These are phyloP conservation scores for Gilbertella persicaria DNA, from an alignment of 371 early-diverging fungal species.

Conservation along the genomic window DNA sequence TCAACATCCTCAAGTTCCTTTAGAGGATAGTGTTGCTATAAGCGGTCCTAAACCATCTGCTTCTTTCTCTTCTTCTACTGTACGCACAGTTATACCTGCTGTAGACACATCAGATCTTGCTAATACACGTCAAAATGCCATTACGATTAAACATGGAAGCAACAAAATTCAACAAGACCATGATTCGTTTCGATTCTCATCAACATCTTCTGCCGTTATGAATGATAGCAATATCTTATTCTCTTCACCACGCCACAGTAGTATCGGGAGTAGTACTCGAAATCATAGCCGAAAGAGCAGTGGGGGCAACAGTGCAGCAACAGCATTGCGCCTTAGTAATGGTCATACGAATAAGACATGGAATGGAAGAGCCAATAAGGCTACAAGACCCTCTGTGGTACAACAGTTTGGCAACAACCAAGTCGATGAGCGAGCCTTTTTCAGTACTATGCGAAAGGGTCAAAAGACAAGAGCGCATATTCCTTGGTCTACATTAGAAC, in stretches of 20 bases:
- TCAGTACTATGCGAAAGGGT: conserved; percentile 27
- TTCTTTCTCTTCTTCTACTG: conserved; percentile 30
- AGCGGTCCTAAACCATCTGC: conserved; percentile 25
- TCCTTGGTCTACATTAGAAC: conserved; percentile 20
- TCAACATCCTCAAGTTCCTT: too few relatives aligned
- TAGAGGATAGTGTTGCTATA: conserved; percentile 1
- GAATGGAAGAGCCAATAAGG: conserved; percentile 14
- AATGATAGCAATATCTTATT: not conserved
- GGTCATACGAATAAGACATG: conserved; percentile 17
- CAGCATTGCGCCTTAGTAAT: conserved; percentile 16
- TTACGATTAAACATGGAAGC: conserved; percentile 9
- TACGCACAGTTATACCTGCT: conserved; percentile 19
- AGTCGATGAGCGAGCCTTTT: conserved; percentile 8
- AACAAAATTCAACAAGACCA: conserved; percentile 6
- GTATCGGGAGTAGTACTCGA: conserved; percentile 6
- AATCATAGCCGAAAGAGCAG: conserved; percentile 25
- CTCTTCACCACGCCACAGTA: conserved; percentile 8
- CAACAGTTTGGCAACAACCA: conserved; percentile 5
- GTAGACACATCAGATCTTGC: not conserved
- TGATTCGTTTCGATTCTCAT: conserved; percentile 8
- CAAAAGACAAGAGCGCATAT: conserved; percentile 21
- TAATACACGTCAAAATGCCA: conserved; percentile 14
- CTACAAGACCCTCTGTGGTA: conserved; percentile 5
- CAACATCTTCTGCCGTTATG: not conserved
- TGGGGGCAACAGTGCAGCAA: conserved; percentile 19